Evolutionary conservation across 345 rosid species (phyloP), one percentile per base, ranked within the genome.

Genomic region (Camelina laxa): DNA sequence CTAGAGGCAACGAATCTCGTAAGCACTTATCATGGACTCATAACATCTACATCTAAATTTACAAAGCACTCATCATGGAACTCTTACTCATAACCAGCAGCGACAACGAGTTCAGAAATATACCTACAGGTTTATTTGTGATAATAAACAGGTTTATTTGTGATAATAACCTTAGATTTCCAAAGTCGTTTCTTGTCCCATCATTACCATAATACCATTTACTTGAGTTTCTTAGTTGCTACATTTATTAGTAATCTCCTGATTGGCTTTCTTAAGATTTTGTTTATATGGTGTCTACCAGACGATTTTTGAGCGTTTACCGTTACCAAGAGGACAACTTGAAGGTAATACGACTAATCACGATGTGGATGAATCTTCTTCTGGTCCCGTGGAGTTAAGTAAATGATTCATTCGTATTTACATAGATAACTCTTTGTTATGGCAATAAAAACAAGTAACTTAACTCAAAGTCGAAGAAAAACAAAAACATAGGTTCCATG

Each of bases 291-390:
- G 59, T 65, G 65, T 55, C 65, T 47, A 16, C 64, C 48, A 54
- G n/a, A 45, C 27, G 47, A 36, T 65, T 47, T 5, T 51, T 24
- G 31, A 65, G 14, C 61, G 60, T 10, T 38, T 50, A 75, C 68
- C 79, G 11, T 75, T 31, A 50, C 55, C 68, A 27, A 67, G 79
- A 67, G 79, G 79, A 68, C 73, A 75, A 60, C 55, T 61, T 50
- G 67, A 24, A 47, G 19, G 57, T 9, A 21, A 65, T 53, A 62
- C 65, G 65, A 64, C 70, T 73, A 73, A 63, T 54, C 30, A 2
- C 14, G 27, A 10, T 50, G 41, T 58, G 21, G 73, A 58, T 74
- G 24, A 22, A 65, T 74, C 33, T 47, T 22, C 6, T 35, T 6
- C 22, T 47, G 77, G 77, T 65, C 72, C 77, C 15, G 11, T 5